These are phyloP conservation scores for Penicillium sp. DNA, from an alignment of 2,329 filamentous ascomycete species.

Conservation along the genomic window DNA sequence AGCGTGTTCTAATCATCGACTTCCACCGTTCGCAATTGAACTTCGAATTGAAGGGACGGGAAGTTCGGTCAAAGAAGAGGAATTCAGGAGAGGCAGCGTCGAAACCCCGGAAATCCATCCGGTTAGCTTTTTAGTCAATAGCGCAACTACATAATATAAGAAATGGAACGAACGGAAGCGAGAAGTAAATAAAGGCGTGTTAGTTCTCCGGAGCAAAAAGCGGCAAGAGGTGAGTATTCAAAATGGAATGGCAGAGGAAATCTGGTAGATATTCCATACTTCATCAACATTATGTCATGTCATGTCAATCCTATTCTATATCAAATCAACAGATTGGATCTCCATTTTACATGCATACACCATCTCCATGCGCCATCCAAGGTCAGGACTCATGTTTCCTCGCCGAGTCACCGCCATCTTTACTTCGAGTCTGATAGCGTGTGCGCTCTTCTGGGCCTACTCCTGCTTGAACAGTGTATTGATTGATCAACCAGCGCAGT, in stretches of 20 bases:
- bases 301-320: neutral
- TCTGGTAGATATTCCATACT: neutral
- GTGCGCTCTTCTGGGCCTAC: neutral
- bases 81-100: neutral
- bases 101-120: neutral
- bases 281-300: conserved; percentile 7
- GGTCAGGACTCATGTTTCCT: neutral
- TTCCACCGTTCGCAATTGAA: too few species aligned
- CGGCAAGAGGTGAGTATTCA: neutral
- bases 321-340: neutral
- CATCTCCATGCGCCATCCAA: neutral
- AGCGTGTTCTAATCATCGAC: too few species aligned
- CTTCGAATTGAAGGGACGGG: too few species aligned
- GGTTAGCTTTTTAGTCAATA: neutral
- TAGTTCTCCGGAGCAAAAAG: neutral
- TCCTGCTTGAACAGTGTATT: neutral
- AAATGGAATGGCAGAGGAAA: neutral
- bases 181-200: neutral
- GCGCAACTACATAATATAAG: neutral
- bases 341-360: neutral
- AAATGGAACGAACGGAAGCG: neutral
- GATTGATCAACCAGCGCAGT: neutral
- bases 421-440: neutral
- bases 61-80: too few species aligned
- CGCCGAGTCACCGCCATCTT: neutral